phyloP scores from a whole-genome alignment of 2,329 filamentous ascomycete genomes.

The Diaporthe australafricana region DNA sequence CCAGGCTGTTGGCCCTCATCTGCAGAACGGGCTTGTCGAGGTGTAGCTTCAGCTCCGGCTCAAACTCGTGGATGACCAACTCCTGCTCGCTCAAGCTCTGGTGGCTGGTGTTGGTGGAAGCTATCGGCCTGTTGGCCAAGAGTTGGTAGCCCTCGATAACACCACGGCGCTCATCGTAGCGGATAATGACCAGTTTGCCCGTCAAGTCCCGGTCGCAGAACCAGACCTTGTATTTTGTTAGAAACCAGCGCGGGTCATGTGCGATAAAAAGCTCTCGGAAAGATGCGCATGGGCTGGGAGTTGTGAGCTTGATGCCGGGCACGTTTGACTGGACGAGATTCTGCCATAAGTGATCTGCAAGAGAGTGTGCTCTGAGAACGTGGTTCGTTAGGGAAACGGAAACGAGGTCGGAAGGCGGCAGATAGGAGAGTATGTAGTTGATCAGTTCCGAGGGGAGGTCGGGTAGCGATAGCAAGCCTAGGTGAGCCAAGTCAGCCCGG shows the following conservation, averaged over 20 bases:
- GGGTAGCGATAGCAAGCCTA: slow-evolving; percentile 52
- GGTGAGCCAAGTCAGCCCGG: slow-evolving; percentile 2
- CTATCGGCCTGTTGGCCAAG: slow-evolving; percentile 66
- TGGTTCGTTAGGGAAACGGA: slow-evolving; percentile 71
- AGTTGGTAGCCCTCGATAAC: slow-evolving; percentile 86
- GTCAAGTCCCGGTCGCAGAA: slow-evolving; percentile 80
- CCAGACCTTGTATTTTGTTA: slow-evolving; percentile 85
- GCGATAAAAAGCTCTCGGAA: slow-evolving; percentile 79
- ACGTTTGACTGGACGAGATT: slow-evolving; percentile 76
- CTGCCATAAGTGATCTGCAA: slow-evolving; percentile 79
- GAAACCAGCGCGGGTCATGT: slow-evolving; percentile 87
- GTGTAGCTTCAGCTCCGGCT: slow-evolving; percentile 77
- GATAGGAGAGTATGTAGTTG: slow-evolving; percentile 74
- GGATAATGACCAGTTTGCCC: slow-evolving; percentile 80
- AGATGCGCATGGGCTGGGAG: slow-evolving; percentile 68
- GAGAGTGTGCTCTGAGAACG: slow-evolving; percentile 67
- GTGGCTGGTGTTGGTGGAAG: slow-evolving; percentile 53
- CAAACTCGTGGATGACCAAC: slow-evolving; percentile 79
- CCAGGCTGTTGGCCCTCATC: slow-evolving; percentile 53
- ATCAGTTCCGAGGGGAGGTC: slow-evolving; percentile 81
- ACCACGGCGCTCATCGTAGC: slow-evolving; percentile 78
- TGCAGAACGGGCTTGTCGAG: slow-evolving; percentile 77
- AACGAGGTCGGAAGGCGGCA: slow-evolving; percentile 74
- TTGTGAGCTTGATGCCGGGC: slow-evolving; percentile 63
- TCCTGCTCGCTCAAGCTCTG: slow-evolving; percentile 69